A percentile compares a stretch with the other conserved stretches of the same genome.
Evolutionary conservation across 106 monocot genomes (phyloP).

Genomic region (Platanthera guangdongensis): DNA sequence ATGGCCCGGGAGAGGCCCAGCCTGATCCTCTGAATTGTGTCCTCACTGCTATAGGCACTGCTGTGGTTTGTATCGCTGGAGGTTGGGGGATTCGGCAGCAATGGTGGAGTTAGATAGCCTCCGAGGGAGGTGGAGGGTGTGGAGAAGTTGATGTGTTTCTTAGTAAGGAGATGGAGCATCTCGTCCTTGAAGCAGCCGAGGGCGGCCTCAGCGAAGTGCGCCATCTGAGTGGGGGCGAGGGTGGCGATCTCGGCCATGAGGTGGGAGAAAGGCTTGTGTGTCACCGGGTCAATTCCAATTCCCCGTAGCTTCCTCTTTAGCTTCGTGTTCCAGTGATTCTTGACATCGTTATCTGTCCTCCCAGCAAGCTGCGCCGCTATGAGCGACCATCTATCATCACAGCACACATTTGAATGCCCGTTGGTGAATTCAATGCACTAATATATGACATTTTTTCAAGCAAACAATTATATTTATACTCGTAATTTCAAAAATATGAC

Average conservation of each 20-base stretch:
- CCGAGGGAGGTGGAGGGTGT: neutral
- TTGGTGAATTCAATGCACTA: too few relatives aligned
- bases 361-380: slow-evolving; percentile 87
- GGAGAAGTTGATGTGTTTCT: slow-evolving; percentile 46
- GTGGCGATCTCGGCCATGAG: slow-evolving; percentile 98
- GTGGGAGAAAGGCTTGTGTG: slow-evolving; percentile 97
- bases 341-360: slow-evolving; percentile 93
- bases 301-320: slow-evolving; percentile 95
- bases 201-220: slow-evolving; percentile 89
- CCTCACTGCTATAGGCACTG: slow-evolving; percentile 7
- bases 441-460: too few relatives aligned
- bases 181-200: slow-evolving; percentile 99
- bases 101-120: neutral
- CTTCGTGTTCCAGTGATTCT: slow-evolving; percentile 99
- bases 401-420: too few relatives aligned
- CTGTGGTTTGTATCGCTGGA: neutral
- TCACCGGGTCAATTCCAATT: slow-evolving; percentile 95
- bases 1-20: slow-evolving; percentile 42
- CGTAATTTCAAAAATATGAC: too few relatives aligned
- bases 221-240: slow-evolving; percentile 74
- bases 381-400: slow-evolving; percentile 64
- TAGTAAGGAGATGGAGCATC: slow-evolving; percentile 91
- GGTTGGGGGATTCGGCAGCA: neutral
- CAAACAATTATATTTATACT: too few relatives aligned
- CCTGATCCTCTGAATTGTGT: slow-evolving; percentile 36